phyloP scores from a whole-genome alignment of 495 filamentous ascomycete species.

The Astrothelium macrocarpum region DNA sequence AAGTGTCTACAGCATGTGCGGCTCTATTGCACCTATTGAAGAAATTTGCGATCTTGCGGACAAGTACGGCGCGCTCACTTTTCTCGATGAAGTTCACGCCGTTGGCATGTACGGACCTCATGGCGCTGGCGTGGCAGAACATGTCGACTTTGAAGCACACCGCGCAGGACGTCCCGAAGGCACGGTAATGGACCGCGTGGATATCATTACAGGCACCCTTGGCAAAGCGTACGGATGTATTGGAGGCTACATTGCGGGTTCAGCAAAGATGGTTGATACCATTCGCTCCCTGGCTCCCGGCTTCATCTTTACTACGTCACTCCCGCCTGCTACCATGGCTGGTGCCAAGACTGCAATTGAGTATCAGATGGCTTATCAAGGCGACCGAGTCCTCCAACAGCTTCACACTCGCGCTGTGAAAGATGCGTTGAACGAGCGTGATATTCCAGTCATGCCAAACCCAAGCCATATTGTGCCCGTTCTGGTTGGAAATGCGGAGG shows the following conservation, averaged over 20 bases:
- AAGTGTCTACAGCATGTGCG: conserved; percentile 98
- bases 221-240: conserved; percentile 98
- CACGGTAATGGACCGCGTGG: conserved; percentile 88
- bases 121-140: conserved; percentile 93
- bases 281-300: conserved; percentile 91
- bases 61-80: conserved; percentile 95
- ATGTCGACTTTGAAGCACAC: conserved; percentile 86
- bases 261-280: conserved; percentile 80
- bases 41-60: conserved; percentile 92
- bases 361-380: conserved; percentile 71
- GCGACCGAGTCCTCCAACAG: conserved; percentile 84
- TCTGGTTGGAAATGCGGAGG: conserved; percentile 84
- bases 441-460: conserved; percentile 98
- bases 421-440: conserved; percentile 57
- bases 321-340: conserved; percentile 94
- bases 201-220: conserved; percentile 94
- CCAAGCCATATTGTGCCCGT: conserved; percentile 93
- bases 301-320: conserved; percentile 97
- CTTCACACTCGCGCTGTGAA: conserved; percentile 92
- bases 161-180: conserved; percentile 61
- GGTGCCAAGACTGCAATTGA: conserved; percentile 86
- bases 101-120: conserved; percentile 98
- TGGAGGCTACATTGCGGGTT: conserved; percentile 93
- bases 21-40: conserved; percentile 89
- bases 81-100: conserved; percentile 95